These are phyloP conservation scores for Pseudotulostoma volvatum DNA, from an alignment of 495 filamentous ascomycete genomes.

Conservation along the genomic window DNA sequence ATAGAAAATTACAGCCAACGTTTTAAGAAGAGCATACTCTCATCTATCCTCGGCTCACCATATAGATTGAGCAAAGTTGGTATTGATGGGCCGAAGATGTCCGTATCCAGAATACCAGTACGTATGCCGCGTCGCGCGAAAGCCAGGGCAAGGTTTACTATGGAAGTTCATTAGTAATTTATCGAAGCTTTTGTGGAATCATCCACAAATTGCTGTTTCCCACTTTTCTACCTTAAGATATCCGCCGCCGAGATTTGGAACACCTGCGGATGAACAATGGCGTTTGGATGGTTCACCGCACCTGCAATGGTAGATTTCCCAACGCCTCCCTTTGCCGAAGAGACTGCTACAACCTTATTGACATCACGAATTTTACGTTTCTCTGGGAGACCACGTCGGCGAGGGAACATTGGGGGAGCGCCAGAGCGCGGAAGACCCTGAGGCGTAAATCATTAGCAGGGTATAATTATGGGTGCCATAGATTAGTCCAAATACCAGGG, in stretches of 20 bases:
- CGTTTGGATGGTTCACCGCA: constrained; percentile 19
- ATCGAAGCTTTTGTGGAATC: no score
- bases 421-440: constrained; percentile 73
- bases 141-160: constrained; percentile 74
- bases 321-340: constrained; percentile 91
- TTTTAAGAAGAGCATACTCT: constrained; percentile 28
- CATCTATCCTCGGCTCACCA: constrained; percentile 50
- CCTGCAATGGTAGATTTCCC: constrained; percentile 89
- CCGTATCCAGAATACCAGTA: constrained; percentile 79
- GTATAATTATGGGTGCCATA: no score
- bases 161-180: no score
- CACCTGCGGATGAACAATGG: no score
- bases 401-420: constrained; percentile 52
- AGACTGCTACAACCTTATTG: constrained; percentile 76
- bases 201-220: neutral
- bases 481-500: constrained; percentile 40
- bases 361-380: constrained; percentile 67
- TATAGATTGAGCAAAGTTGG: constrained; percentile 75
- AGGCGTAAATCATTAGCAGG: neutral
- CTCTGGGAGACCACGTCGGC: constrained; percentile 69
- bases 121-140: constrained; percentile 66
- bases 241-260: neutral
- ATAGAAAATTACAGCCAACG: no score
- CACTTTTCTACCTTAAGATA: neutral
- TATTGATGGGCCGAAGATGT: constrained; percentile 92